Evolutionary conservation across 1,139 yeast genomes (phyloP).

Genomic region (Arxiozyma bovina): DNA sequence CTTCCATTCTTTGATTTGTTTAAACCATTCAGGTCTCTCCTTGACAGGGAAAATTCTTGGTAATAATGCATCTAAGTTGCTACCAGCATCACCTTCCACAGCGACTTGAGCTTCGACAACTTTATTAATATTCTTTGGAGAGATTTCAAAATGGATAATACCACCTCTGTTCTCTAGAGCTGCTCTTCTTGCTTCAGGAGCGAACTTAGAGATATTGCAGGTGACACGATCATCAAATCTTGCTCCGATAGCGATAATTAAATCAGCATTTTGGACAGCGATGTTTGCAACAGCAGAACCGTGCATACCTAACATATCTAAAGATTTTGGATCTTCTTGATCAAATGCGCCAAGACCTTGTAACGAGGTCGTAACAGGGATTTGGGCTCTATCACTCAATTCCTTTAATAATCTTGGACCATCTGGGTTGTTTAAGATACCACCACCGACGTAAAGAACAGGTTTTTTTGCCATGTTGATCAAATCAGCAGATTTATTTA

Average conservation of each 20-base stretch:
- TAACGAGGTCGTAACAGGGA: constrained; percentile 92
- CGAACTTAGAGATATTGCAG: constrained; percentile 74
- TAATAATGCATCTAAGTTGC: constrained; percentile 61
- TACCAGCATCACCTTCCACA: constrained; percentile 89
- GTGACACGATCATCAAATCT: constrained; percentile 98
- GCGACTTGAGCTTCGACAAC: constrained; percentile 97
- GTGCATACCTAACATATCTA: constrained; percentile 98
- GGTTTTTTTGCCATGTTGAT: constrained; percentile 82
- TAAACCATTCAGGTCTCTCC: constrained; percentile 73
- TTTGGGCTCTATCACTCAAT: constrained; percentile 80
- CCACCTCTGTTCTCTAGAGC: constrained; percentile 89
- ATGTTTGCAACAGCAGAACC: constrained; percentile 92
- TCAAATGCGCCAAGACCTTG: constrained; percentile 94
- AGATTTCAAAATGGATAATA: constrained; percentile 88
- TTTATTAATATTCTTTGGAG: constrained; percentile 94
- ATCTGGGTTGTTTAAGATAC: constrained; percentile 69
- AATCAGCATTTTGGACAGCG: constrained; percentile 88
- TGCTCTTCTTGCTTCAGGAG: constrained; percentile 87
- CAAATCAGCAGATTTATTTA: constrained; percentile 67
- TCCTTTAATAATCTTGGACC: constrained; percentile 77
- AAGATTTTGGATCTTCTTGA: constrained; percentile 80
- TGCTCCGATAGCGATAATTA: constrained; percentile 91
- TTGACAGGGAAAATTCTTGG: constrained; percentile 60
- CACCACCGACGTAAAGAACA: constrained; percentile 84
- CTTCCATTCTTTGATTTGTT: constrained; percentile 71